These are phyloP conservation scores for Leccinum longicurvipes DNA, from an alignment of 768 basidiomycete species.

Conservation along the genomic window DNA sequence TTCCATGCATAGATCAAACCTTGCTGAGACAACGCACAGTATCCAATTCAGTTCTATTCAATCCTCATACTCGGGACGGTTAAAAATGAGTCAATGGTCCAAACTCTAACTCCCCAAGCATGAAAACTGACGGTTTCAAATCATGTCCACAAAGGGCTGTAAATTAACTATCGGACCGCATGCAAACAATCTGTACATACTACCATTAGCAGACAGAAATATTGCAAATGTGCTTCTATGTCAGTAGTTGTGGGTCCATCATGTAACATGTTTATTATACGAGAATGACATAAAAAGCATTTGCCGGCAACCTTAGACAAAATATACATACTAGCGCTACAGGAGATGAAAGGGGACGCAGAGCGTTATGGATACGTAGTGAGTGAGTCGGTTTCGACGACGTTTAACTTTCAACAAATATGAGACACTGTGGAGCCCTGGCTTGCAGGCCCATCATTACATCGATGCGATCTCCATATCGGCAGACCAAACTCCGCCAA, in stretches of 20 bases:
- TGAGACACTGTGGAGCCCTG: neutral
- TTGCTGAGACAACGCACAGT: neutral
- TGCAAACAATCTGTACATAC: neutral
- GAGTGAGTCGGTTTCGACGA: neutral
- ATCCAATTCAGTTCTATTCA: neutral
- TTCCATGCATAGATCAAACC: neutral
- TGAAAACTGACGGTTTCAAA: too few species aligned
- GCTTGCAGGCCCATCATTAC: neutral
- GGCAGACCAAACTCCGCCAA: slow-evolving; percentile 3
- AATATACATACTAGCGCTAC: neutral
- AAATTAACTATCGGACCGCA: too few species aligned
- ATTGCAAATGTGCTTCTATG: neutral
- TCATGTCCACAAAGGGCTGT: too few species aligned
- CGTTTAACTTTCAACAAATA: neutral
- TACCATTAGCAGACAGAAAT: neutral
- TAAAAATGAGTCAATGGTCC: neutral
- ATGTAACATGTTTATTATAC: neutral
- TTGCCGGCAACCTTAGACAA: neutral
- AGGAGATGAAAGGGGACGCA: neutral
- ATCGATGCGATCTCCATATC: slow-evolving; percentile 11
- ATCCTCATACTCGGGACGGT: neutral
- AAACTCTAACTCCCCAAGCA: too few species aligned
- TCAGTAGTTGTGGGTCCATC: neutral
- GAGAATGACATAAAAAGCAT: neutral
- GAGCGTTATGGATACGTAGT: neutral